Conservation (phyloP, 192 early-diverging fungal species). For the Backusella morwellensis region DNA sequence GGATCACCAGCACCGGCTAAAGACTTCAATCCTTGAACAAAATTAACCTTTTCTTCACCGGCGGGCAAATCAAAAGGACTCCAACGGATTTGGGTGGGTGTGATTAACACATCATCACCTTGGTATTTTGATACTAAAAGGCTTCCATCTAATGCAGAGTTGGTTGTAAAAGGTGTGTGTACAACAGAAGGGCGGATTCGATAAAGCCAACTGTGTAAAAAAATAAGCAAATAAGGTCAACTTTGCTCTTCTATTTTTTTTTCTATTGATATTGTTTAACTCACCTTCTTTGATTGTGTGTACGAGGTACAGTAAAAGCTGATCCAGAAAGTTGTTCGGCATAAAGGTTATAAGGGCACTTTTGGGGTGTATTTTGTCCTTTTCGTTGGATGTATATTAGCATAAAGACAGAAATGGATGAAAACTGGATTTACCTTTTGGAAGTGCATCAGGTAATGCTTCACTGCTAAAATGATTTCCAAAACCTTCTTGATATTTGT, state of each 20-base stretch:
- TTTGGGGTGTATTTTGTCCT: constrained; percentile 92
- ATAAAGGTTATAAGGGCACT: constrained; percentile 85
- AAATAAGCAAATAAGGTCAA: not conserved
- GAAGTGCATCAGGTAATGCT: constrained; percentile 79
- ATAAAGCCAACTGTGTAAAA: constrained; percentile 80
- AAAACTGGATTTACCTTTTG: constrained; percentile 52
- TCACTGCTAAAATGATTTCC: constrained; percentile 88
- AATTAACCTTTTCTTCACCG: constrained; percentile 56
- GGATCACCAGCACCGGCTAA: constrained; percentile 87
- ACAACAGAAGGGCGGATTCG: constrained; percentile 90
- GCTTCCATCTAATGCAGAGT: constrained; percentile 2
- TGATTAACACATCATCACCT: constrained; percentile 51
- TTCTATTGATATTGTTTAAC: not conserved
- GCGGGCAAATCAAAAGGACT: constrained; percentile 77
- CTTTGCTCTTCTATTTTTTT: not conserved
- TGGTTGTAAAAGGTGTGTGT: constrained; percentile 68
- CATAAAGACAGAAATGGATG: not conserved
- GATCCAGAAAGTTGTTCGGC: constrained; percentile 94
- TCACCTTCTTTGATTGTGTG: constrained; percentile 75
- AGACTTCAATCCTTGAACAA: constrained; percentile 83
- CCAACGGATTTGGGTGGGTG: constrained; percentile 92
- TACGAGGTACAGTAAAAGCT: constrained; percentile 82
- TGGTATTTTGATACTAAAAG: constrained; percentile 61
- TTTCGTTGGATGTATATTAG: not conserved
- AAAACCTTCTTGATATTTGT: constrained; percentile 78